Conservation (phyloP, 352 stramenopile species). For the Plasmopara viticola region DNA sequence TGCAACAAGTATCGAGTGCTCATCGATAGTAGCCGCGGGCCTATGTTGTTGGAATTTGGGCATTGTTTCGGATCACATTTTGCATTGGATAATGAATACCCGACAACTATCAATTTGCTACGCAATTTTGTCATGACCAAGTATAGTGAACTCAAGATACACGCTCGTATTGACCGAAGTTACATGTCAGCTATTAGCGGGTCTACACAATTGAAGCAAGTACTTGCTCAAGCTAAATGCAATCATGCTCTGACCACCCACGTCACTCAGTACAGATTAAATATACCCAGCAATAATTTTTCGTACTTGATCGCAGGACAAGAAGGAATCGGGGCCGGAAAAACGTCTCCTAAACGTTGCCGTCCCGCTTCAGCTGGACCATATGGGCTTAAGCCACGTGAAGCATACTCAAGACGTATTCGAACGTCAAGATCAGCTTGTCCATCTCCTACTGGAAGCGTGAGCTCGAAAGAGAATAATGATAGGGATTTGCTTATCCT, state of each 20-base stretch:
- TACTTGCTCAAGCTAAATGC: conserved; percentile 39
- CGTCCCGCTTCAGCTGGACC: conserved; percentile 58
- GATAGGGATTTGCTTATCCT: neutral
- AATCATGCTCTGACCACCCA: conserved; percentile 26
- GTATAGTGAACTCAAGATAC: conserved; percentile 49
- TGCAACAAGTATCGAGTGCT: conserved; percentile 76
- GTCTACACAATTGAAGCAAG: conserved; percentile 40
- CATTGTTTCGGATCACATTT: conserved; percentile 75
- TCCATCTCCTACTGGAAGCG: conserved; percentile 15
- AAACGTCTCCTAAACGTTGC: conserved; percentile 57
- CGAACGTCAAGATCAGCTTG: conserved; percentile 54
- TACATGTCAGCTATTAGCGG: conserved; percentile 64
- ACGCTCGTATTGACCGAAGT: conserved; percentile 70
- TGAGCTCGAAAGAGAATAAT: conserved; percentile 6
- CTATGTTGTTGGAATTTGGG: conserved; percentile 78
- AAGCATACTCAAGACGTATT: conserved; percentile 26
- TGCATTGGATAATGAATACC: conserved; percentile 44
- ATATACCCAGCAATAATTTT: conserved; percentile 6
- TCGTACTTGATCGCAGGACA: conserved; percentile 16
- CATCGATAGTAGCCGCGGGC: conserved; percentile 62
- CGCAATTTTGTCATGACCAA: conserved; percentile 57
- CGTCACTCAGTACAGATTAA: conserved; percentile 7
- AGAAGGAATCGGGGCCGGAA: conserved; percentile 27
- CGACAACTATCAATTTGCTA: conserved; percentile 39
- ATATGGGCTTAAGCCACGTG: conserved; percentile 33